These are phyloP conservation scores for Vinca major DNA, from an alignment of 305 asterid species.

Conservation along the genomic window DNA sequence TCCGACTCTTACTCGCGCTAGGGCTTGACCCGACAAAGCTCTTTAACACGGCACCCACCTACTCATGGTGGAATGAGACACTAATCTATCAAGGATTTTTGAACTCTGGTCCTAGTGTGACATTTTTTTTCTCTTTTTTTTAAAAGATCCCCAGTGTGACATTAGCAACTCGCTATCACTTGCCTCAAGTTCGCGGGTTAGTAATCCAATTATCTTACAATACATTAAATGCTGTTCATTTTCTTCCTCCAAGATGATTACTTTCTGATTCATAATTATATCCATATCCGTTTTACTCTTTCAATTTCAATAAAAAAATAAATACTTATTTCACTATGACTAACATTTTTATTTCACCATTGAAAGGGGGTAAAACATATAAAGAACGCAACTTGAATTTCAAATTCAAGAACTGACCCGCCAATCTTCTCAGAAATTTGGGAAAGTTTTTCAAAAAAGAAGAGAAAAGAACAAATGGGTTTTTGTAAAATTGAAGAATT, in stretches of 20 bases:
- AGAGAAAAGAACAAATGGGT: neutral
- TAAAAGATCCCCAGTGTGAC: too few species aligned
- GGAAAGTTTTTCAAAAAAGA: neutral
- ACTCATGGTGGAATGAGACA: too few species aligned
- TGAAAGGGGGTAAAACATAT: neutral
- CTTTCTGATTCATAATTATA: neutral
- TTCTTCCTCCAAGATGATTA: neutral
- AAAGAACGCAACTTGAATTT: neutral
- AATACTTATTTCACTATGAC: neutral
- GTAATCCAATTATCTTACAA: neutral
- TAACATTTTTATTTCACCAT: neutral
- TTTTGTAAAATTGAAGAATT: neutral
- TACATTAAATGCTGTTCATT: neutral
- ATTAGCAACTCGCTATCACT: too few species aligned
- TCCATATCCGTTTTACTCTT: neutral
- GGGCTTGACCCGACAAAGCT: too few species aligned
- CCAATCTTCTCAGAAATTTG: neutral
- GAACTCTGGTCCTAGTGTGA: too few species aligned
- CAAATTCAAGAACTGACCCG: neutral
- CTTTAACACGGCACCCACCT: too few species aligned
- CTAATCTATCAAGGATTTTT: too few species aligned
- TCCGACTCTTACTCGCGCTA: too few species aligned
- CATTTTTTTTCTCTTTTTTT: too few species aligned
- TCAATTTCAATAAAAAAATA: neutral
- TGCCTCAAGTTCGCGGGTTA: too few species aligned